These are phyloP conservation scores for Quercus ilex DNA, from an alignment of 306 rosid species.

Conservation along the genomic window DNA sequence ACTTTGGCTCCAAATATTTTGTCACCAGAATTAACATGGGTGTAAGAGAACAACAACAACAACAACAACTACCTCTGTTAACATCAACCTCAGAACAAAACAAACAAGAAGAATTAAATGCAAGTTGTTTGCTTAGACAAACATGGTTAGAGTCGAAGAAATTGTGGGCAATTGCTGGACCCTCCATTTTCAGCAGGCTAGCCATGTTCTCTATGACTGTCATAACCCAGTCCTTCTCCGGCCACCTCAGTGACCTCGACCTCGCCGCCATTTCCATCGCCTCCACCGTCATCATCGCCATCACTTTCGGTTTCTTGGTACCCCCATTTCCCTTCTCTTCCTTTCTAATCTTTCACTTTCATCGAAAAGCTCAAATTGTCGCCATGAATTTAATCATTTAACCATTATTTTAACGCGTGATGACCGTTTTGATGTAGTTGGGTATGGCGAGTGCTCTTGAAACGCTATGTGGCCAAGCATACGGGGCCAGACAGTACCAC, in stretches of 20 bases:
- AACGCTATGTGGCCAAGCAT: constrained; percentile 75
- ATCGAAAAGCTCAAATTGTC: no score
- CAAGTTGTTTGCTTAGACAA: constrained; percentile 17
- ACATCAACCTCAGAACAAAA: constrained; percentile 2
- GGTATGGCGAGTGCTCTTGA: constrained; percentile 87
- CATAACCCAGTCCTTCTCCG: constrained; percentile 61
- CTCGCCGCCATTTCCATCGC: constrained; percentile 67
- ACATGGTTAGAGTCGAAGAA: constrained; percentile 48
- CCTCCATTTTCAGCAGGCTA: constrained; percentile 72
- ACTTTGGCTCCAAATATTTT: no score
- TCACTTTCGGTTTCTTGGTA: constrained; percentile 71
- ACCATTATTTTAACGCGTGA: no score
- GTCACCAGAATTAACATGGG: not conserved
- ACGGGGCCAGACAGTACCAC: constrained; percentile 54
- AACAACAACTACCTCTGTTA: constrained; percentile 9
- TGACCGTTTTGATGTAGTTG: constrained; percentile 28
- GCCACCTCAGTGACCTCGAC: constrained; percentile 62
- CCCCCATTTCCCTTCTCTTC: not conserved
- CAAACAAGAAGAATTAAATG: not conserved
- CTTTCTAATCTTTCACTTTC: not conserved
- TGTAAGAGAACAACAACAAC: not conserved
- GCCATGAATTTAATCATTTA: no score
- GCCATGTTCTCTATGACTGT: constrained; percentile 73
- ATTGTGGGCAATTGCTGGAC: constrained; percentile 61
- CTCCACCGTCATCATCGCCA: constrained; percentile 59